These are phyloP conservation scores for Fusarium robinianum DNA, from an alignment of 2,329 filamentous ascomycete genomes.

Conservation along the genomic window DNA sequence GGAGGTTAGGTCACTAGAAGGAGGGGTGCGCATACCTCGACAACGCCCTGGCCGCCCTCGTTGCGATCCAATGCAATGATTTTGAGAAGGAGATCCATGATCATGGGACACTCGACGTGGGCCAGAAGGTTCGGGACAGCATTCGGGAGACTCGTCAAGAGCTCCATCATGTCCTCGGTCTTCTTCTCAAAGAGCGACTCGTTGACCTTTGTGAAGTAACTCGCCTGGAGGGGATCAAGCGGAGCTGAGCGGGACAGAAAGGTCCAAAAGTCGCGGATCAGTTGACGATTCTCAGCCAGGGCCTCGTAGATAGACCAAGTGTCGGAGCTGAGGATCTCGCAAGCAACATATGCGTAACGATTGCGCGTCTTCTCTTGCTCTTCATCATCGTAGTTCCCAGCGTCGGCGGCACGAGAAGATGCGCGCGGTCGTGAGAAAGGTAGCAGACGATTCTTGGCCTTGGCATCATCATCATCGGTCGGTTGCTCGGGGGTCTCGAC, in stretches of 20 bases:
- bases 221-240: slow-evolving; percentile 89
- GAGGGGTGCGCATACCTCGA: slow-evolving; percentile 68
- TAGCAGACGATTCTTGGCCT: slow-evolving; percentile 48
- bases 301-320: slow-evolving; percentile 97
- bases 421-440: slow-evolving; percentile 58
- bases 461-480: slow-evolving; percentile 57
- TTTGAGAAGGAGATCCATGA: slow-evolving; percentile 96
- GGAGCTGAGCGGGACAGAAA: slow-evolving; percentile 85
- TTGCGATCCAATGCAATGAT: slow-evolving; percentile 95
- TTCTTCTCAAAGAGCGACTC: slow-evolving; percentile 98
- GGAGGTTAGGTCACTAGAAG: slow-evolving; percentile 1
- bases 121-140: slow-evolving; percentile 84
- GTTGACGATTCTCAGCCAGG: slow-evolving; percentile 79
- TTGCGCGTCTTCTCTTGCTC: slow-evolving; percentile 89
- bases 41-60: slow-evolving; percentile 87
- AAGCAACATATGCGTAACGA: slow-evolving; percentile 91
- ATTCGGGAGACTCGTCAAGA: slow-evolving; percentile 82
- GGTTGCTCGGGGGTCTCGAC: slow-evolving; percentile 57
- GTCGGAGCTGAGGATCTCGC: slow-evolving; percentile 91
- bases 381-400: slow-evolving; percentile 61
- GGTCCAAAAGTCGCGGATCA: slow-evolving; percentile 85
- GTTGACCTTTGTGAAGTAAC: slow-evolving; percentile 99
- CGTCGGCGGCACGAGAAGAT: slow-evolving; percentile 55
- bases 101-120: slow-evolving; percentile 96
- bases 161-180: slow-evolving; percentile 92